Evolutionary conservation across 331 rosid species (phyloP).

Genomic region (Rhamnella rubrinervis): DNA sequence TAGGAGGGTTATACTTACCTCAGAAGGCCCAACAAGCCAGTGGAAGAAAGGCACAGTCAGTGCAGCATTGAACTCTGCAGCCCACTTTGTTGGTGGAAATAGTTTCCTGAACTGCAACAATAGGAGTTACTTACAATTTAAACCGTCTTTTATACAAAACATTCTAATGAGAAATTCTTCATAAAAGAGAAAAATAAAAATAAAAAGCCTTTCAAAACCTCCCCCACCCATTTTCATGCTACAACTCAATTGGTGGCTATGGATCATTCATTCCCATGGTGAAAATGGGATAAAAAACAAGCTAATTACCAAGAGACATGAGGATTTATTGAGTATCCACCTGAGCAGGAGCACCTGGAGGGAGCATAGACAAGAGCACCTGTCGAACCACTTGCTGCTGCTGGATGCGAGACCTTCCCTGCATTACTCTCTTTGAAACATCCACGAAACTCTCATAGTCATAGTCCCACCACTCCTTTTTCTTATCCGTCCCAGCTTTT

Average conservation of each 20-base stretch:
- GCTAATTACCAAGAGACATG: not conserved
- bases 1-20: conserved; percentile 45
- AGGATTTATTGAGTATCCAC: conserved; percentile 24
- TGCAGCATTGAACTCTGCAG: conserved; percentile 94
- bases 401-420: conserved; percentile 72
- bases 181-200: no score
- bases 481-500: not conserved
- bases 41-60: conserved; percentile 90
- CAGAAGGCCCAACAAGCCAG: conserved; percentile 95
- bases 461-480: conserved; percentile 41
- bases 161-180: not conserved
- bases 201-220: no score
- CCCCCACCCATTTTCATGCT: no score
- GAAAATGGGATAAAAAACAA: not conserved
- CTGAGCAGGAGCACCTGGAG: conserved; percentile 99
- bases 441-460: conserved; percentile 86
- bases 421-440: conserved; percentile 80
- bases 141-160: not conserved
- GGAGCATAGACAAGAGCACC: conserved; percentile 92
- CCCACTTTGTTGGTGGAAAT: conserved; percentile 97
- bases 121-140: not conserved
- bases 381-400: conserved; percentile 80
- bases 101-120: conserved; percentile 74
- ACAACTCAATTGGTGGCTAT: no score
- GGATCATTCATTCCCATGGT: no score